A percentile compares a stretch with the other conserved stretches of the same genome.
Conservation (phyloP, 495 filamentous ascomycete genomes). For the Rusavskia elegans region DNA sequence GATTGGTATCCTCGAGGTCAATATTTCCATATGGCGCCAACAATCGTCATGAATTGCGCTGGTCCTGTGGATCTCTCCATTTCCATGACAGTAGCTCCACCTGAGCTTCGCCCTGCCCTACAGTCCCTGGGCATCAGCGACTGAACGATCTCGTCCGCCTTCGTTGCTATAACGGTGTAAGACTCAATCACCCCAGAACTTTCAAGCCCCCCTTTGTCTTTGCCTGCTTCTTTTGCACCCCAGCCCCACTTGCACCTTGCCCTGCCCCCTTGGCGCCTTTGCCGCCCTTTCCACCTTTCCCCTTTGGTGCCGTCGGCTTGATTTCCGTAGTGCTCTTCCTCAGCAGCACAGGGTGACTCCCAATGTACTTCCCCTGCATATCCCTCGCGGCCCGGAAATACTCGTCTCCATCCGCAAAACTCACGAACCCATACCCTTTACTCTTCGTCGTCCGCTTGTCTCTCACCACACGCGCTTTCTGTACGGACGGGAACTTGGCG, state of each 20-base stretch:
- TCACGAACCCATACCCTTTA: conserved; percentile 91
- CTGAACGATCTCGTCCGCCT: no score
- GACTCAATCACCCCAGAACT: conserved; percentile 46
- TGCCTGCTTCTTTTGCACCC: conserved; percentile 58
- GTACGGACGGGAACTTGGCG: conserved; percentile 66
- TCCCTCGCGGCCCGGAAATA: conserved; percentile 90
- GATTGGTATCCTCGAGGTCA: no score
- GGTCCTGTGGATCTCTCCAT: no score
- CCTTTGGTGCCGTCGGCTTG: conserved; percentile 40
- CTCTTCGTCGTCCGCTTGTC: conserved; percentile 93
- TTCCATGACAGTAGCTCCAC: no score
- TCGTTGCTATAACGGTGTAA: no score
- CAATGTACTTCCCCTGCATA: conserved; percentile 99
- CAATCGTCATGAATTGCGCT: no score
- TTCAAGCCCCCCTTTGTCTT: conserved; percentile 70
- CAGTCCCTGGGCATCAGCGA: no score
- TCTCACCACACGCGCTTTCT: conserved; percentile 86
- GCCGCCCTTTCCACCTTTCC: conserved; percentile 28
- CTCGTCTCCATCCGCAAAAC: conserved; percentile 87
- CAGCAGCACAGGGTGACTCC: conserved; percentile 79
- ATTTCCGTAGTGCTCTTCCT: conserved; percentile 84
- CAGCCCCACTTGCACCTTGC: conserved; percentile 28
- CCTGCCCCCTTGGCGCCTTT: conserved; percentile 19
- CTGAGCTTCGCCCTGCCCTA: no score
- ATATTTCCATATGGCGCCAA: no score